Conservation (phyloP, 75 land plant genomes). For the Selaginella moellendorffii region DNA sequence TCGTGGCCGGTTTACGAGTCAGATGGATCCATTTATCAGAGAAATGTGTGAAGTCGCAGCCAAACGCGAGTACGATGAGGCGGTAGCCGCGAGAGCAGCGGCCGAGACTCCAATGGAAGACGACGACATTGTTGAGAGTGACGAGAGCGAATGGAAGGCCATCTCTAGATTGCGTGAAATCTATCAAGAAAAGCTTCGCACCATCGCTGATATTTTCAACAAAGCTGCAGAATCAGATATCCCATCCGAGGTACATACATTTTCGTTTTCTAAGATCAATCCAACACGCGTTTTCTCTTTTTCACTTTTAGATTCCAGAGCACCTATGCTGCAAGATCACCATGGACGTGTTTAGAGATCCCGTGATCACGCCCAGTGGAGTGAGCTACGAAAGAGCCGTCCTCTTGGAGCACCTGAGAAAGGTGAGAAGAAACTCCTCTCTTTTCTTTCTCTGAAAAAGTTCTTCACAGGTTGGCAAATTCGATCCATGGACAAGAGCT, state of each 20-base stretch:
- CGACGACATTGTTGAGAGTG: slow-evolving; percentile 12
- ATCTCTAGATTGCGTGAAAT: slow-evolving; percentile 14
- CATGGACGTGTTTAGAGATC: slow-evolving; percentile 70
- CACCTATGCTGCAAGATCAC: slow-evolving; percentile 78
- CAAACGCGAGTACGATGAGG: slow-evolving; percentile 15
- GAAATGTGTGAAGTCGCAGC: slow-evolving; percentile 28
- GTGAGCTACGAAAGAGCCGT: slow-evolving; percentile 75
- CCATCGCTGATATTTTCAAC: slow-evolving; percentile 39
- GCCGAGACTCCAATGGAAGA: slow-evolving; percentile 10
- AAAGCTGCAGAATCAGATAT: slow-evolving; percentile 55
- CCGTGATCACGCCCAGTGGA: slow-evolving; percentile 81
- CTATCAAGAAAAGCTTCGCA: slow-evolving; percentile 20
- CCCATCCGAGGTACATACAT: slow-evolving; percentile 76
- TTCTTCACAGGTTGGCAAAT: slow-evolving; percentile 59
- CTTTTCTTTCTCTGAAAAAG: neutral
- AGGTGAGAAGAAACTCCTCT: slow-evolving; percentile 29
- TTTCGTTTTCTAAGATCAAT: too few relatives aligned
- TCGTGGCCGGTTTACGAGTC: neutral
- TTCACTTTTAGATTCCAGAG: slow-evolving; percentile 53
- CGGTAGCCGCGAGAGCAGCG: neutral
- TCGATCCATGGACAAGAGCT: slow-evolving; percentile 72
- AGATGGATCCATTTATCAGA: slow-evolving; percentile 18
- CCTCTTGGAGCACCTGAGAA: slow-evolving; percentile 61
- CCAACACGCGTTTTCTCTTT: too few relatives aligned
- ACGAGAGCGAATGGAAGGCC: slow-evolving; percentile 10